Percentiles rank a stretch among this genome's conserved stretches.
Evolutionary conservation across 1,284 basidiomycete species (phyloP).

Genomic region (Anthracocystis panici-leucophaei): DNA sequence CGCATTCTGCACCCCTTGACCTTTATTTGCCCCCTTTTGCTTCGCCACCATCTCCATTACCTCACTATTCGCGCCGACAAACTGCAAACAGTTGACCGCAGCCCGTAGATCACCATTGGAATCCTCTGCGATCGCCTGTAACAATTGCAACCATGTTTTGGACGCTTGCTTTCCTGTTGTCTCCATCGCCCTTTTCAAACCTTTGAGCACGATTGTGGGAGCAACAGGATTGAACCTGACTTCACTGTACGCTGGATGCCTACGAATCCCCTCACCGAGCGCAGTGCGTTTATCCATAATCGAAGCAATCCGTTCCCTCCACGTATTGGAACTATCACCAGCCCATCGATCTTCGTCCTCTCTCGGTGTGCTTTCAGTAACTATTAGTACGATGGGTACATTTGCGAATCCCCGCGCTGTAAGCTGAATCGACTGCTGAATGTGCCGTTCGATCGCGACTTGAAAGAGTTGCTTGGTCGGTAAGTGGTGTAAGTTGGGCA

Average conservation of each 20-base stretch:
- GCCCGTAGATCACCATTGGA: constrained; percentile 90
- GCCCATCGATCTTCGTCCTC: constrained; percentile 73
- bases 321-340: constrained; percentile 72
- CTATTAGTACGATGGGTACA: constrained; percentile 81
- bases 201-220: constrained; percentile 83
- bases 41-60: constrained; percentile 13
- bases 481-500: constrained; percentile 81
- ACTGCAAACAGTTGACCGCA: constrained; percentile 91
- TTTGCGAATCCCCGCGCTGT: constrained; percentile 21
- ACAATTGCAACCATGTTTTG: constrained; percentile 20
- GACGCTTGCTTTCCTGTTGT: neutral
- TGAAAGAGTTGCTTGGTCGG: constrained; percentile 83
- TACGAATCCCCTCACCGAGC: constrained; percentile 76
- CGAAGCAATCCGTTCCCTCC: constrained; percentile 68
- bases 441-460: constrained; percentile 72
- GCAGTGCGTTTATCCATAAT: constrained; percentile 78
- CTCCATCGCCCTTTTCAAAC: constrained; percentile 73
- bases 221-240: constrained; percentile 93
- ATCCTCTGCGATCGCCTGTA: constrained; percentile 76
- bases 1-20: neutral
- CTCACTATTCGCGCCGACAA: constrained; percentile 72
- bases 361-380: constrained; percentile 78
- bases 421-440: constrained; percentile 24
- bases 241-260: constrained; percentile 78
- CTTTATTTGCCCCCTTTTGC: neutral